Evolutionary conservation across 495 filamentous ascomycete genomes (phyloP), one percentile per base, ranked within the genome.

Genomic region (Aspergillus mulundensis): DNA sequence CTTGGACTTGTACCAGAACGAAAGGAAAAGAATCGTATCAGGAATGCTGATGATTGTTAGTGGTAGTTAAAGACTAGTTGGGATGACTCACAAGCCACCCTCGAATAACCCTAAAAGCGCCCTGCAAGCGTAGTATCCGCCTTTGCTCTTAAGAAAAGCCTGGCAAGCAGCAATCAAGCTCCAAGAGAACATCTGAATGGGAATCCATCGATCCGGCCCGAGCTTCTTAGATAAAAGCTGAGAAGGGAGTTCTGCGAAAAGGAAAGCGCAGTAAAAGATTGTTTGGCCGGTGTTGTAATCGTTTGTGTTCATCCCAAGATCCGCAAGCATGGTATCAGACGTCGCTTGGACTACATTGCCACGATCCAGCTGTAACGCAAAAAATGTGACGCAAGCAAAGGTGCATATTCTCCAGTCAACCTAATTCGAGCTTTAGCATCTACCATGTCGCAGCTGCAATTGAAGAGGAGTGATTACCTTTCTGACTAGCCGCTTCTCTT

Each of bases 201-300:
- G 89, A 50, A 96, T 92, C 88, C 90, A 95, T 28, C 82, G 79
- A 66, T 95, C 90, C 0, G 90, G 89, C 0, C 91, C 91, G 21
- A 93, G 56, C 66, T 78, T 81, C 64, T 93, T 91, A 21, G 79
- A 83, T 21, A 91, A 67, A 0, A 91, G 72, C 61, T 91, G 88
- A 0, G 87, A 90, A 0, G 88, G 88, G 12, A 91, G 70, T 61
- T 91, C 87, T 0, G 88, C 85, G 14, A 77, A 69, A 3, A 91
- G 69, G 16, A 64, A 91, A 90, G 3, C 67, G 73, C 12, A 87
- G 44, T 78, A 80, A 68, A 88, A 92, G 30, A 91, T 87, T 0
- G 85, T 88, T 63, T 88, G 86, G 0, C 87, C 87, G 12, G 84
- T 81, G 61, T 93, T 91, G 69, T 90, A 92, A 73, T 87, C 85